These are phyloP conservation scores for Hypoxylon subgilvum DNA, from an alignment of 495 filamentous ascomycete genomes.

Conservation along the genomic window DNA sequence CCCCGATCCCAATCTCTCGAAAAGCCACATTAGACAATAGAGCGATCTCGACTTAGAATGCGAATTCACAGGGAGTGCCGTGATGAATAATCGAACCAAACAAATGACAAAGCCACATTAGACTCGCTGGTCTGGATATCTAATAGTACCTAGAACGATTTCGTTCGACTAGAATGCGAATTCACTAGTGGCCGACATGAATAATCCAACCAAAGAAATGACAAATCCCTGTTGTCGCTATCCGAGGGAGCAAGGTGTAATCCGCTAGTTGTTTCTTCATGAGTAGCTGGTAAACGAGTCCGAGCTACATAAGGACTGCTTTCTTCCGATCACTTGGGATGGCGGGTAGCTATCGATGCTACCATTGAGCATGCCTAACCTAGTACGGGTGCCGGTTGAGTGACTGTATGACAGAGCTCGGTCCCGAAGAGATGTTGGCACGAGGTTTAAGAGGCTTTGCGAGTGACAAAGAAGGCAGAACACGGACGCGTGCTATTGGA, in stretches of 20 bases:
- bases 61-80: background rate
- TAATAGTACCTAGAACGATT: background rate
- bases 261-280: background rate
- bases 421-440: slow-evolving; percentile 22
- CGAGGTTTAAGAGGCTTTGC: slow-evolving; percentile 12
- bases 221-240: slow-evolving; percentile 12
- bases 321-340: background rate
- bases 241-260: too few species aligned
- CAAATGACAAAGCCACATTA: slow-evolving; percentile 15
- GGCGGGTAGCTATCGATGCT: background rate
- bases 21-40: too few species aligned
- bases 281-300: background rate
- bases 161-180: background rate
- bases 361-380: background rate
- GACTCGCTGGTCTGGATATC: too few species aligned
- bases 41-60: too few species aligned
- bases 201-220: slow-evolving; percentile 17
- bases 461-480: background rate
- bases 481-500: slow-evolving; percentile 18
- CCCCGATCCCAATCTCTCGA: too few species aligned
- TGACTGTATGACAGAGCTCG: slow-evolving; percentile 8
- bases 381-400: background rate
- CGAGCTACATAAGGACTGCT: background rate
- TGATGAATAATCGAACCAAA: slow-evolving; percentile 22
- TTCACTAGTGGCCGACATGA: slow-evolving; percentile 14